Percentiles rank a stretch among this genome's conserved stretches.
Evolutionary conservation across 2,329 filamentous ascomycete species (phyloP).

Genomic region (Arthrobotrys sphaeroides): DNA sequence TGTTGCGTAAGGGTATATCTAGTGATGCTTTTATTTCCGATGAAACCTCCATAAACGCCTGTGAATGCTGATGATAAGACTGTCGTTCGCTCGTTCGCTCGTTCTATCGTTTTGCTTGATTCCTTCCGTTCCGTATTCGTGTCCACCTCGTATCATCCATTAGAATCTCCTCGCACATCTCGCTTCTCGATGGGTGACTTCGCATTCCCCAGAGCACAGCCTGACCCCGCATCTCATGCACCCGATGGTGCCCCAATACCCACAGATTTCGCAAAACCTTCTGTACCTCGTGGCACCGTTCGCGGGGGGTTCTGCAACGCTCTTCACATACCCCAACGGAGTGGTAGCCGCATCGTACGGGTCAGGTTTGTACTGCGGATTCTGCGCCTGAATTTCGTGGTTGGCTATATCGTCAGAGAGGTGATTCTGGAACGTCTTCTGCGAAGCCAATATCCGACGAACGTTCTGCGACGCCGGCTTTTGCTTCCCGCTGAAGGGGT

Average conservation of each 20-base stretch:
- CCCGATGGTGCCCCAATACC: slow-evolving; percentile 57
- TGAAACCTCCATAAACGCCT: neutral
- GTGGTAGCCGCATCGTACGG: slow-evolving; percentile 26
- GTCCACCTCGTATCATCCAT: neutral
- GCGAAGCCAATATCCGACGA: slow-evolving; percentile 78
- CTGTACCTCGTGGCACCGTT: slow-evolving; percentile 50
- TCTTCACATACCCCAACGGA: slow-evolving; percentile 54
- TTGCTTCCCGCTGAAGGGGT: slow-evolving; percentile 29
- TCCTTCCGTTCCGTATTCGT: too few relatives aligned
- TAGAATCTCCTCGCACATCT: slow-evolving; percentile 54
- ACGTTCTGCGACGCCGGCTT: slow-evolving; percentile 71
- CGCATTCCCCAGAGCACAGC: slow-evolving; percentile 57
- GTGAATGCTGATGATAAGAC: neutral
- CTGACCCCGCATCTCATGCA: slow-evolving; percentile 57
- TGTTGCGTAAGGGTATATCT: neutral
- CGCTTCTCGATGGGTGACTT: slow-evolving; percentile 56
- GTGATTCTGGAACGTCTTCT: slow-evolving; percentile 85
- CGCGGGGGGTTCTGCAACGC: slow-evolving; percentile 52
- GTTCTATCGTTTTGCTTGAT: too few relatives aligned
- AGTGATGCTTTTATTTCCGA: neutral
- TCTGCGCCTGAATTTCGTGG: slow-evolving; percentile 59
- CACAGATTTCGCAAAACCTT: slow-evolving; percentile 58
- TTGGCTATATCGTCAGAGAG: slow-evolving; percentile 80
- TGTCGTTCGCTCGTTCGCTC: too few relatives aligned
- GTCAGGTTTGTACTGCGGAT: slow-evolving; percentile 32